Conservation (phyloP, 2,329 filamentous ascomycete genomes). For the Blastomyces emzantsi region DNA sequence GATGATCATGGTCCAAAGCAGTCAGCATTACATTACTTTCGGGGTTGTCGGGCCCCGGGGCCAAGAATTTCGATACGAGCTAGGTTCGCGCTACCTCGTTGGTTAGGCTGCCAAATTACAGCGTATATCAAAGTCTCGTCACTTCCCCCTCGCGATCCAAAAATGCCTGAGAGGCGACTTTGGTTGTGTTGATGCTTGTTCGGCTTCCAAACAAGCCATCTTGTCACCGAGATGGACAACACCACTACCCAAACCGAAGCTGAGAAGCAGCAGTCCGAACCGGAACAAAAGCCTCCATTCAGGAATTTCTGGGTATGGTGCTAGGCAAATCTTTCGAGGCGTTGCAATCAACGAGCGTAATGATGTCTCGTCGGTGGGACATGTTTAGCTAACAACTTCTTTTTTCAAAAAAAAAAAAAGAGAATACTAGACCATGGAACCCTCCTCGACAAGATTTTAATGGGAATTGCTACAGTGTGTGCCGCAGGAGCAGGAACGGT, state of each 20-base stretch:
- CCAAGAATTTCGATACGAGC: not conserved
- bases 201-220: not conserved
- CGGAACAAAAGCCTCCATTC: constrained; percentile 17
- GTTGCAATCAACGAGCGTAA: not conserved
- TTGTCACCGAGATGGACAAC: not conserved
- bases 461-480: constrained; percentile 19
- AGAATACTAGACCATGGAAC: constrained; percentile 20
- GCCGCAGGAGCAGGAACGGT: constrained; percentile 23
- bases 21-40: not conserved
- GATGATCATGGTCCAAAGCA: not conserved
- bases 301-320: constrained; percentile 21
- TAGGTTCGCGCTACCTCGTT: not conserved
- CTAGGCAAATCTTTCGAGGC: not conserved
- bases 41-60: not conserved
- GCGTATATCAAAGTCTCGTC: not conserved
- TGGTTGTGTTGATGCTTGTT: not conserved
- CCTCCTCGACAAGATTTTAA: constrained; percentile 17
- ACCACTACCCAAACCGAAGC: not conserved
- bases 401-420: constrained; percentile 16
- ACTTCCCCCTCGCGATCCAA: not conserved
- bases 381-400: constrained; percentile 6
- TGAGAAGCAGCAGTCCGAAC: constrained; percentile 8
- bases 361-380: too few species aligned
- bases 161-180: not conserved
- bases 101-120: not conserved